These are phyloP conservation scores for Comarum palustre DNA, from an alignment of 306 rosid species.

Conservation along the genomic window DNA sequence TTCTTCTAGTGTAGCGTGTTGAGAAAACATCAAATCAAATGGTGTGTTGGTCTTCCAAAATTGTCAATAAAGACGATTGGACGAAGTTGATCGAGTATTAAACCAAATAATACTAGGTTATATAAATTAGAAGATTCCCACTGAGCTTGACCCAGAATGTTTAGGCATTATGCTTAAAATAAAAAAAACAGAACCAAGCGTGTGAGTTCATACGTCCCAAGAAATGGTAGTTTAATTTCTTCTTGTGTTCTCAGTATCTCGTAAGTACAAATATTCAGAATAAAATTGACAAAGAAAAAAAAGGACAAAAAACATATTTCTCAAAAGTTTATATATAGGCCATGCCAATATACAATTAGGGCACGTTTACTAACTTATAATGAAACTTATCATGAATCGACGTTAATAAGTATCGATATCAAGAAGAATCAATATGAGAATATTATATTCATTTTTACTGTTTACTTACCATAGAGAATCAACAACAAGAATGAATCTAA, in stretches of 20 bases:
- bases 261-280: too few species aligned
- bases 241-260: background rate
- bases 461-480: too few species aligned
- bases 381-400: too few species aligned
- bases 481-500: too few species aligned
- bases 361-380: too few species aligned
- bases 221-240: background rate
- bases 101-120: background rate
- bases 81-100: background rate
- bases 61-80: conserved; percentile 11
- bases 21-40: background rate
- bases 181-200: background rate
- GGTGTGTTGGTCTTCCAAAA: background rate
- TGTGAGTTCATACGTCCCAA: background rate
- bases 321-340: too few species aligned
- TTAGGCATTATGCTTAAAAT: background rate
- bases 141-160: conserved; percentile 6
- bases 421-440: too few species aligned
- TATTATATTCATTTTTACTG: too few species aligned
- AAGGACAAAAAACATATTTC: too few species aligned
- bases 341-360: too few species aligned
- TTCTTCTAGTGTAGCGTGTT: background rate
- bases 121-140: background rate
- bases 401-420: too few species aligned
- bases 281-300: too few species aligned